phyloP scores from a whole-genome alignment of 2,329 filamentous ascomycete genomes.

The Aspergillus felis region DNA sequence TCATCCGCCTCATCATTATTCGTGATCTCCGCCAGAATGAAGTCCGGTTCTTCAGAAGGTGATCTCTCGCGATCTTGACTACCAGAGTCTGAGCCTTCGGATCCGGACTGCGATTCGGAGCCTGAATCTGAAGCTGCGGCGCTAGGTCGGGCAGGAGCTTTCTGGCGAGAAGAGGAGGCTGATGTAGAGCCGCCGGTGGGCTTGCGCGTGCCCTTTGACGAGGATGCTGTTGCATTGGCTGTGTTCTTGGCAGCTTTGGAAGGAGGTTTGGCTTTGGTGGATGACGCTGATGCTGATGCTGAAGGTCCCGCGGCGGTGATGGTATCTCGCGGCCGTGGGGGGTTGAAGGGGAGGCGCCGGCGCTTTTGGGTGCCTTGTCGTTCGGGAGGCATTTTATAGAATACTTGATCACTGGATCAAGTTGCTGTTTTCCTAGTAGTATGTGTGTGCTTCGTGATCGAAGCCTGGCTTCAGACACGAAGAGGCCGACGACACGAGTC shows the following conservation, averaged over 20 bases:
- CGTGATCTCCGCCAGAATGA: conserved; percentile 45
- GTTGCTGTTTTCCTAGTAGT: neutral
- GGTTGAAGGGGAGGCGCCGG: conserved; percentile 42
- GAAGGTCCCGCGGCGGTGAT: conserved; percentile 16
- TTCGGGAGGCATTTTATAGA: conserved; percentile 26
- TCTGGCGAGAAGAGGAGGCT: conserved; percentile 4
- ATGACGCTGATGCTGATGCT: conserved; percentile 7
- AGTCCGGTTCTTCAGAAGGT: conserved; percentile 41
- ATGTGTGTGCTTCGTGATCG: neutral
- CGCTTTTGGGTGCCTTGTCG: conserved; percentile 32
- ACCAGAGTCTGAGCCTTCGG: conserved; percentile 17
- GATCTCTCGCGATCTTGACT: conserved; percentile 17
- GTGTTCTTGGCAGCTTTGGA: conserved; percentile 8
- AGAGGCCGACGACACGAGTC: conserved; percentile 3
- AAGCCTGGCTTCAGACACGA: neutral
- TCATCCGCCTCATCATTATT: conserved; percentile 21
- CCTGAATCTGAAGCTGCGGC: conserved; percentile 12
- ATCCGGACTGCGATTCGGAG: conserved; percentile 8
- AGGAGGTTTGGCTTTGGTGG: conserved; percentile 8
- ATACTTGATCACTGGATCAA: neutral
- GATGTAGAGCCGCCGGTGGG: neutral
- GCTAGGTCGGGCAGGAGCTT: conserved; percentile 6
- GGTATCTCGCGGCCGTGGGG: conserved; percentile 34
- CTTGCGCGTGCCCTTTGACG: neutral
- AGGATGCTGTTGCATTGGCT: neutral